A percentile compares a stretch with the other conserved stretches of the same genome.
These are phyloP conservation scores for Malania oleifera DNA, from an alignment of 164 flowering plant genomes.

Conservation along the genomic window DNA sequence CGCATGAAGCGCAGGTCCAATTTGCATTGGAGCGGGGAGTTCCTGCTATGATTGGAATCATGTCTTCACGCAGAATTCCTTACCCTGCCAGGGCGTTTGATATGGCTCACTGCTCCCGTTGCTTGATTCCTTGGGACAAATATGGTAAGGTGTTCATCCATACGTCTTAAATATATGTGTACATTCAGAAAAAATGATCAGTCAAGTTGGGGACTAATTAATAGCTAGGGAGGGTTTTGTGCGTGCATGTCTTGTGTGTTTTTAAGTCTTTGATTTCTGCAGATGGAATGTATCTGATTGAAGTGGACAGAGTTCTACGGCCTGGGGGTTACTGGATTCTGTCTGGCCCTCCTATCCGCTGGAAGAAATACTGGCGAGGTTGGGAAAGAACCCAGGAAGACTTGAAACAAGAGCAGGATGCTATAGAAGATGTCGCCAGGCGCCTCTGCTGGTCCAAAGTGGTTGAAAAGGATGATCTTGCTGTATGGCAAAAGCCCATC, in stretches of 20 bases:
- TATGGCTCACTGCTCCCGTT: conserved; percentile 98
- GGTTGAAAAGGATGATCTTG: conserved; percentile 66
- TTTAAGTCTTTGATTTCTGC: conserved; percentile 6
- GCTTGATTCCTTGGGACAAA: conserved; percentile 85
- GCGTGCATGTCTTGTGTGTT: too few species aligned
- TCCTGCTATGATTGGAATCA: conserved; percentile 91
- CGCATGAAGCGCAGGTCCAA: conserved; percentile 97
- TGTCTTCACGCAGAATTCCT: conserved; percentile 76
- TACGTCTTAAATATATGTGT: too few species aligned
- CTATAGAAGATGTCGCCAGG: conserved; percentile 71
- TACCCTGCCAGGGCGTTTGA: conserved; percentile 97
- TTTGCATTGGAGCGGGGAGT: conserved; percentile 96
- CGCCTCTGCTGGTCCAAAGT: conserved; percentile 92
- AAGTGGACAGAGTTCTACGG: conserved; percentile 86
- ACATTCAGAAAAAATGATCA: too few species aligned
- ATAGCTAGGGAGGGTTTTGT: too few species aligned
- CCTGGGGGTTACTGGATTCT: conserved; percentile 99
- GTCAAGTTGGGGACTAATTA: too few species aligned
- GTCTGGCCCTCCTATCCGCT: conserved; percentile 89
- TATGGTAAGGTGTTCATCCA: conserved; percentile 46
- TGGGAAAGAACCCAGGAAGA: conserved; percentile 96
- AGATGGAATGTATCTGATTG: conserved; percentile 84
- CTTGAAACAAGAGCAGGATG: conserved; percentile 82
- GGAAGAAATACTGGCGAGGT: conserved; percentile 91
- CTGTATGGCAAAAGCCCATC: conserved; percentile 88